Evolutionary conservation across 2,329 filamentous ascomycete species (phyloP).

Genomic region (Pseudogymnoascus destructans): DNA sequence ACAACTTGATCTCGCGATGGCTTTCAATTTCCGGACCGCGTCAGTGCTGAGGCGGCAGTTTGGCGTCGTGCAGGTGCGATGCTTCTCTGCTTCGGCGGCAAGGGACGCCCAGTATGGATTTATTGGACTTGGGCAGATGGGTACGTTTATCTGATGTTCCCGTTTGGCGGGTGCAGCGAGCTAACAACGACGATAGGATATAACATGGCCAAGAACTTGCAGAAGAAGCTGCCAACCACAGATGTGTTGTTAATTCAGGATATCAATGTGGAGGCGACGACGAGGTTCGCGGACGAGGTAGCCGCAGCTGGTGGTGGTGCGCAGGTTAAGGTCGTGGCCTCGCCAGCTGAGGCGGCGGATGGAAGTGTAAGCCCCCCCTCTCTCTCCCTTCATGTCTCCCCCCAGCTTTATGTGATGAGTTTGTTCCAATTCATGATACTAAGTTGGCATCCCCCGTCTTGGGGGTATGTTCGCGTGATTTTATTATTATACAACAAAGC

Average conservation of each 20-base stretch:
- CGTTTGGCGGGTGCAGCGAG: constrained; percentile 5
- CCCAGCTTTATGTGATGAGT: constrained; percentile 35
- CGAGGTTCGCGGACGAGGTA: constrained; percentile 44
- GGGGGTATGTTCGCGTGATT: constrained; percentile 45
- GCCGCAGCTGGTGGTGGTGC: constrained; percentile 27
- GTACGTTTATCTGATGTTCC: constrained; percentile 27
- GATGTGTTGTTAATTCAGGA: constrained; percentile 55
- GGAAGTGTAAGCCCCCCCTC: constrained; percentile 42
- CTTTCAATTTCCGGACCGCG: neutral
- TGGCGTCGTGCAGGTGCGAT: constrained; percentile 17
- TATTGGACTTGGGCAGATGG: constrained; percentile 48
- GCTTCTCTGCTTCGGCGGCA: constrained; percentile 34
- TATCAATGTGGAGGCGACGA: constrained; percentile 43
- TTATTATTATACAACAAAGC: constrained; percentile 44
- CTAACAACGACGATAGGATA: constrained; percentile 37
- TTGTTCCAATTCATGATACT: constrained; percentile 52
- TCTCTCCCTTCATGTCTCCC: constrained; percentile 11
- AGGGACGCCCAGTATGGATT: constrained; percentile 42
- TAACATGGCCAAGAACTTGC: constrained; percentile 59
- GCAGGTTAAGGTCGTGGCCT: constrained; percentile 41
- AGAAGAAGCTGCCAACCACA: constrained; percentile 47
- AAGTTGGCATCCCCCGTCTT: constrained; percentile 52
- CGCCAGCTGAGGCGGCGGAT: constrained; percentile 49
- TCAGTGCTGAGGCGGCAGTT: constrained; percentile 1
- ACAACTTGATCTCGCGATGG: neutral